Evolutionary conservation across 371 early-diverging fungal species (phyloP).

Genomic region (Mucor plumbeus): DNA sequence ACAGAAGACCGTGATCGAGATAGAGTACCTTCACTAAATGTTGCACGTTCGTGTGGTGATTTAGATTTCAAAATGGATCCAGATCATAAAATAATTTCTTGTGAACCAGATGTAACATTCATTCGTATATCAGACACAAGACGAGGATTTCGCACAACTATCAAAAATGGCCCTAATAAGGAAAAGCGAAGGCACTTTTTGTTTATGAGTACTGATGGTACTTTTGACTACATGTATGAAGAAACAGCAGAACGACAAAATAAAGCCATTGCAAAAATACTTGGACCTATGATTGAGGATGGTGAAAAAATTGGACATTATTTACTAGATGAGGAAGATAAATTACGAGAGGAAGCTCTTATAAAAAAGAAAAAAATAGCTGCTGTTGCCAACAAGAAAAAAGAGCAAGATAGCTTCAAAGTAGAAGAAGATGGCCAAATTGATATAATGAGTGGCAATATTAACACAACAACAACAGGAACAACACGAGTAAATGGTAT

Average conservation of each 20-base stretch:
- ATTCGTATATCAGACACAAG: constrained; percentile 46
- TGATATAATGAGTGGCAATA: neutral
- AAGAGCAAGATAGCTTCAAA: neutral
- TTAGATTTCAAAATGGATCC: constrained; percentile 68
- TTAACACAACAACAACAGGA: neutral
- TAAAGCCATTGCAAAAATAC: constrained; percentile 46
- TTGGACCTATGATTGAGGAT: constrained; percentile 58
- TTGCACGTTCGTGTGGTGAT: constrained; percentile 70
- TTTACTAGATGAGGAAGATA: constrained; percentile 42
- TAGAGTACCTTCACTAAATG: constrained; percentile 60
- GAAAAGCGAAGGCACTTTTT: constrained; percentile 49
- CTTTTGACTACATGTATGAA: constrained; percentile 60
- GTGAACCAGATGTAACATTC: constrained; percentile 67
- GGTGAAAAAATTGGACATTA: constrained; percentile 51
- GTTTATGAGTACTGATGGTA: constrained; percentile 56
- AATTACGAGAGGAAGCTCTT: constrained; percentile 1
- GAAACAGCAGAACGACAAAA: constrained; percentile 56
- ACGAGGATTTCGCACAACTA: constrained; percentile 23
- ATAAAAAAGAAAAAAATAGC: neutral
- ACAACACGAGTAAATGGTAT: neutral
- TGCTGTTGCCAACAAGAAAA: neutral
- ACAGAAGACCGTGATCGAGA: constrained; percentile 44
- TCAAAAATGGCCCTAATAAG: constrained; percentile 34
- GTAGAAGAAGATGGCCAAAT: constrained; percentile 6
- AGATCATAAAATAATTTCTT: constrained; percentile 57